Evolutionary conservation across 768 basidiomycete genomes (phyloP).

Genomic region (Kondoa malvinella): DNA sequence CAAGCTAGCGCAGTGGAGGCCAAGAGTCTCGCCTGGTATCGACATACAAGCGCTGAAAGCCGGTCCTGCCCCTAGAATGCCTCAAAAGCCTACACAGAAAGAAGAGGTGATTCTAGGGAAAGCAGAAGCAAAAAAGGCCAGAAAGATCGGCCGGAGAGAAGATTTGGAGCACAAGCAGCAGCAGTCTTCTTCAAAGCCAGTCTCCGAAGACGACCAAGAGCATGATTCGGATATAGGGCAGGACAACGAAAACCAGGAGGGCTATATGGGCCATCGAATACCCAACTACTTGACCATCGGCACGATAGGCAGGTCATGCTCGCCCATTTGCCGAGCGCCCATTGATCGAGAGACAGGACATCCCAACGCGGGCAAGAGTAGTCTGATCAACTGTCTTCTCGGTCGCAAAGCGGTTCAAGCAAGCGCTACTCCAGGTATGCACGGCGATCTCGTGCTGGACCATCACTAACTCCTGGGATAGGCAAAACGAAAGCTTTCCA

Average conservation of each 20-base stretch:
- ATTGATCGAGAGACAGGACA: slow-evolving; percentile 2
- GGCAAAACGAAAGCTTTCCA: slow-evolving; percentile 45
- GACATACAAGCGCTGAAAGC: background rate
- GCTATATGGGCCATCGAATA: slow-evolving; percentile 1
- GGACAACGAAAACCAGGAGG: slow-evolving; percentile 19
- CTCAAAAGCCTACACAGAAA: background rate
- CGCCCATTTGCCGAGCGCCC: no score
- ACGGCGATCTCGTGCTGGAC: background rate
- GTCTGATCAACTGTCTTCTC: slow-evolving; percentile 77
- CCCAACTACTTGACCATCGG: slow-evolving; percentile 28
- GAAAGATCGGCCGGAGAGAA: slow-evolving; percentile 21
- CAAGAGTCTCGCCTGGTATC: background rate
- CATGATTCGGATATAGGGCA: slow-evolving; percentile 19
- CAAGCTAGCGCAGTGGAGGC: background rate
- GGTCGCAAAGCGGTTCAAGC: slow-evolving; percentile 60
- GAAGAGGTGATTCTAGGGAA: slow-evolving; percentile 1
- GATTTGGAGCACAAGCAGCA: slow-evolving; percentile 18
- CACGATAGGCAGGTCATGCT: slow-evolving; percentile 22
- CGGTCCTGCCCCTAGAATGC: background rate
- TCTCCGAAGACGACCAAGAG: slow-evolving; percentile 3
- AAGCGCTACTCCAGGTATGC: slow-evolving; percentile 47
- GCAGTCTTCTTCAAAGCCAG: slow-evolving; percentile 15
- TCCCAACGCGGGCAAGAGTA: slow-evolving; percentile 91
- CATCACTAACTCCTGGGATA: background rate
- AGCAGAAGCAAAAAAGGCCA: slow-evolving; percentile 21